Evolutionary conservation across 495 filamentous ascomycete genomes (phyloP).

Genomic region (Penicillium diatomitis): DNA sequence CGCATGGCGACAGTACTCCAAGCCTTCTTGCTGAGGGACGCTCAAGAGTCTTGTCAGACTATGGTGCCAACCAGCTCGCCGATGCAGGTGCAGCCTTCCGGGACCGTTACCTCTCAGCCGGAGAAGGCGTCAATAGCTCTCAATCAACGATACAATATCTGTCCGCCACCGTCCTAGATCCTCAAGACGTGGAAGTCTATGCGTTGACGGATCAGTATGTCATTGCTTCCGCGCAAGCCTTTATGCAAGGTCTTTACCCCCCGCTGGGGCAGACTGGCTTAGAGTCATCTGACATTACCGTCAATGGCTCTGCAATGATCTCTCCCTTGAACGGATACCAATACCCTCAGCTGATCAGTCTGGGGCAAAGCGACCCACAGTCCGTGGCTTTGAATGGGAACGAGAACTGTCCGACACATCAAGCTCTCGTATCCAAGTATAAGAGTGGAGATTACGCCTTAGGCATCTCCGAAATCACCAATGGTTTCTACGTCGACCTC

Average conservation of each 20-base stretch:
- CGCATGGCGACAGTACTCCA: conserved; percentile 68
- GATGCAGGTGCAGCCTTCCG: conserved; percentile 53
- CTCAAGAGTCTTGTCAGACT: conserved; percentile 47
- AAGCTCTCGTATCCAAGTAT: conserved; percentile 29
- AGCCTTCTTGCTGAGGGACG: conserved; percentile 33
- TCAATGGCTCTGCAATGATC: conserved; percentile 48
- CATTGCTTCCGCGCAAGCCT: conserved; percentile 57
- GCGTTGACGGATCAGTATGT: conserved; percentile 40
- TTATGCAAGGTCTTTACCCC: conserved; percentile 77
- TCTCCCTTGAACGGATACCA: conserved; percentile 66
- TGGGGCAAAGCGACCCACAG: conserved; percentile 40
- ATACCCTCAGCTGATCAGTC: conserved; percentile 53
- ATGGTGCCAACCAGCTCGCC: conserved; percentile 60
- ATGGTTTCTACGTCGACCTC: conserved; percentile 44
- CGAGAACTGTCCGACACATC: conserved; percentile 42
- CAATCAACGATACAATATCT: conserved; percentile 32
- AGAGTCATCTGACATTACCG: conserved; percentile 29
- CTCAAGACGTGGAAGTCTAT: conserved; percentile 37
- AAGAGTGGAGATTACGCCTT: conserved; percentile 27
- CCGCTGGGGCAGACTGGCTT: conserved; percentile 40
- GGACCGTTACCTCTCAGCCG: conserved; percentile 44
- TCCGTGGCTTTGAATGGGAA: conserved; percentile 52
- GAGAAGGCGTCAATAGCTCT: conserved; percentile 24
- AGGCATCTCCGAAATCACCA: conserved; percentile 25
- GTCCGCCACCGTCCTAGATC: conserved; percentile 33